phyloP scores from a whole-genome alignment of 805 yeast species.

The Wickerhamiella brachini region DNA sequence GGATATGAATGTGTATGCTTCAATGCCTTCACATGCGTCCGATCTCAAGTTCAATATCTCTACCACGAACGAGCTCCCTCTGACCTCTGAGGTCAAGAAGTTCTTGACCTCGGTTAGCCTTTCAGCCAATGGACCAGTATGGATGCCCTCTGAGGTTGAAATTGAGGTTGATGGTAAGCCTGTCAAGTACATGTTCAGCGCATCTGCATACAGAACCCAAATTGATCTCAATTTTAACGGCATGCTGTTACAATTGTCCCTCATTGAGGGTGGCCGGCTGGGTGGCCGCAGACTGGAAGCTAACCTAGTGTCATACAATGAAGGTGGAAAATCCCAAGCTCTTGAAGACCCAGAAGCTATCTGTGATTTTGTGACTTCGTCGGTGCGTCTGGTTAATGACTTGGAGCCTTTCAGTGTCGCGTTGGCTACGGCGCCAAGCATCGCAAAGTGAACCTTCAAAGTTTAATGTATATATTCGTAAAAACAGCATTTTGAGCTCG shows the following conservation, averaged over 20 bases:
- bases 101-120: conserved; percentile 26
- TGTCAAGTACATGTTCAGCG: conserved; percentile 33
- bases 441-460: neutral
- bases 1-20: conserved; percentile 31
- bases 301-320: conserved; percentile 29
- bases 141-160: conserved; percentile 29
- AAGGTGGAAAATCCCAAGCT: neutral
- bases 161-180: conserved; percentile 28
- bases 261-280: conserved; percentile 43
- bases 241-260: conserved; percentile 28
- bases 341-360: neutral
- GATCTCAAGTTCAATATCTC: conserved; percentile 35
- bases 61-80: conserved; percentile 20
- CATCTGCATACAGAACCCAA: conserved; percentile 32
- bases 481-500: neutral
- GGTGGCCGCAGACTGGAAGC: conserved; percentile 43
- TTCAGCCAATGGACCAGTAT: conserved; percentile 17
- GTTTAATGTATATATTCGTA: neutral
- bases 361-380: neutral
- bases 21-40: conserved; percentile 29
- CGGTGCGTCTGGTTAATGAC: neutral
- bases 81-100: conserved; percentile 28
- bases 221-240: conserved; percentile 30
- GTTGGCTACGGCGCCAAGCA: neutral
- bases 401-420: neutral